These are phyloP conservation scores for Fraxinus baroniana DNA, from an alignment of 305 asterid genomes.

Conservation along the genomic window DNA sequence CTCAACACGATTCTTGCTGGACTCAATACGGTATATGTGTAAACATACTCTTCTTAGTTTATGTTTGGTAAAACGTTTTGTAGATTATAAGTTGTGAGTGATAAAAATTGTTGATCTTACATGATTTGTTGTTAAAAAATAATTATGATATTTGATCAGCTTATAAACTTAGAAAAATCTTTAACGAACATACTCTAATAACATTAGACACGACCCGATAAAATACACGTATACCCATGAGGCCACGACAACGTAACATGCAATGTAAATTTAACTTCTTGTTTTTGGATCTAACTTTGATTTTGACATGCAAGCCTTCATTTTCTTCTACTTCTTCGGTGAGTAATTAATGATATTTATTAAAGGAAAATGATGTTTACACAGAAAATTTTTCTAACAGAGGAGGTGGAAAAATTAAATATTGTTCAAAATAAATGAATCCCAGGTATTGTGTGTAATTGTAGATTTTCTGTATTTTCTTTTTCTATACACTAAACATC, in stretches of 20 bases:
- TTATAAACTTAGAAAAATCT: background rate
- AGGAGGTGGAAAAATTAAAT: too few species aligned
- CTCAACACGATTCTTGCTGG: slow-evolving; percentile 77
- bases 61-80: background rate
- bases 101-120: background rate
- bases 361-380: background rate
- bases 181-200: background rate
- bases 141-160: background rate
- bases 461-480: too few species aligned
- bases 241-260: background rate
- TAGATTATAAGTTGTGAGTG: background rate
- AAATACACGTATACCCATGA: background rate
- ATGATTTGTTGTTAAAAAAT: background rate
- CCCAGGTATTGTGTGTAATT: too few species aligned
- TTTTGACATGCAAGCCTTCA: slow-evolving; percentile 10
- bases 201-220: background rate
- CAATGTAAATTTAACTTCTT: slow-evolving; percentile 1
- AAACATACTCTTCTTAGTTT: background rate
- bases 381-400: too few species aligned
- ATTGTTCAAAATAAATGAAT: too few species aligned
- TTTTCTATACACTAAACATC: too few species aligned
- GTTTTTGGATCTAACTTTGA: slow-evolving; percentile 18
- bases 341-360: background rate
- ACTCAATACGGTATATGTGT: slow-evolving; percentile 66
- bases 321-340: background rate